Base-by-base conservation (phyloP, 805 yeast genomes). In the Schwanniomyces vanrijiae region DNA sequence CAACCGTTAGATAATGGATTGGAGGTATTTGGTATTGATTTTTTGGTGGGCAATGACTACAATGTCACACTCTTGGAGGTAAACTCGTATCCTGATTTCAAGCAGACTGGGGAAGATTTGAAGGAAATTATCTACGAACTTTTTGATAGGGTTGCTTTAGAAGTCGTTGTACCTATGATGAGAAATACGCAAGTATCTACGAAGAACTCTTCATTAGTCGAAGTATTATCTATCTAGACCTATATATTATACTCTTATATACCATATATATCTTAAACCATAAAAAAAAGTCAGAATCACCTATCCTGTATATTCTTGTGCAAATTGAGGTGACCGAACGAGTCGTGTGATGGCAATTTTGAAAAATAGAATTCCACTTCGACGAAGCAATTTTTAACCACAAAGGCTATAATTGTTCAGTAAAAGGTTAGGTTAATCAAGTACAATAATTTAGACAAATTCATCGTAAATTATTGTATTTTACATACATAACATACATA, bases 81-180 rank as follows among this genome's bases (percentile, higher is more conserved):
- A 39, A 94, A 94, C 59, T 85, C 98, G 13, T 94, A 86, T 60
- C 99, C 99, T 1, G 99, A 94, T 62, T 94, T 94, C 69, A 90
- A 90, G 59, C 99, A 94, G 67, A 94, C 98, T 0, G 99, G 99
- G 14, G 79, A 71, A 13, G 86, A 78, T 6, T 71, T 92, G 55
- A 87, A 86, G 59, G 71, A 56, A 2, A 58, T 90, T 19, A 87
- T 94, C 25, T 75, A 76, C 52, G 86, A 78, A 29, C 69, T 91
- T 38, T 87, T 91, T 57, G 82, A 78, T 22, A 76, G 76, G 9
- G 79, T 82, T 0, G 79, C 81, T 0, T 56, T 64, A 3, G 62
- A 66, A 7, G 73, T 78, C 8, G 80, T 85, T 28, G 67, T 59
- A 9, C 87, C 88, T 3, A 73, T 79, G 55, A 61, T 80, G 34